phyloP scores from a whole-genome alignment of 345 rosid genomes.

The Eucalyptus pumila region DNA sequence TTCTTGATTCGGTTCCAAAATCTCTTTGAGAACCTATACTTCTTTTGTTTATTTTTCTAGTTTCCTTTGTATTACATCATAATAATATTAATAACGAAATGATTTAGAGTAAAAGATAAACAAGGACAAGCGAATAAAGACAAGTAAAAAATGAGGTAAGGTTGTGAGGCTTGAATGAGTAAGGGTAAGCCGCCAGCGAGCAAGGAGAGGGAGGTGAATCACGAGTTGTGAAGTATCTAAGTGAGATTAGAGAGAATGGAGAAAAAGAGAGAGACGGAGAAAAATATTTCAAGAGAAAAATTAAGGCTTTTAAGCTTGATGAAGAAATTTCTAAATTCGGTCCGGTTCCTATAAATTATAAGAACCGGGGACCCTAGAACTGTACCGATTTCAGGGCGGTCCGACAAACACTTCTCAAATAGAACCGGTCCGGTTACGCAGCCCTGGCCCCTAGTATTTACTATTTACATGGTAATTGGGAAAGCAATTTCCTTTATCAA shows the following conservation, averaged over 20 bases:
- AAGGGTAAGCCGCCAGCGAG: accelerated
- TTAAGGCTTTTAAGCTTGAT: accelerated
- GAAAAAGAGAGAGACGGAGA: accelerated
- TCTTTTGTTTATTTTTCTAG: too few species aligned
- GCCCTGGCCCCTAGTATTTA: too few species aligned
- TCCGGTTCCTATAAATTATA: accelerated
- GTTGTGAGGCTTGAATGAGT: not conserved
- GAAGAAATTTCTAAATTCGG: accelerated
- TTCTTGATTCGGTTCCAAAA: accelerated
- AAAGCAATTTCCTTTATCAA: not conserved
- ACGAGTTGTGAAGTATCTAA: accelerated
- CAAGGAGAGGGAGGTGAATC: not conserved
- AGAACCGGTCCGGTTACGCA: not conserved
- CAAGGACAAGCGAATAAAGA: accelerated
- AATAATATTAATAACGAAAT: accelerated
- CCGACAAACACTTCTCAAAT: accelerated
- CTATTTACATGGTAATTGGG: not conserved
- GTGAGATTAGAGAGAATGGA: accelerated
- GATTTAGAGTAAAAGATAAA: not conserved
- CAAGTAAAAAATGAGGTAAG: accelerated
- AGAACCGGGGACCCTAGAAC: not conserved
- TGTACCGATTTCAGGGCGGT: accelerated
- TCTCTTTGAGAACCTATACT: accelerated
- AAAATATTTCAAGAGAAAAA: too few species aligned
- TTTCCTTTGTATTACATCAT: accelerated